These are phyloP conservation scores for Neurospora sp. DNA, from an alignment of 495 filamentous ascomycete species.

Conservation along the genomic window DNA sequence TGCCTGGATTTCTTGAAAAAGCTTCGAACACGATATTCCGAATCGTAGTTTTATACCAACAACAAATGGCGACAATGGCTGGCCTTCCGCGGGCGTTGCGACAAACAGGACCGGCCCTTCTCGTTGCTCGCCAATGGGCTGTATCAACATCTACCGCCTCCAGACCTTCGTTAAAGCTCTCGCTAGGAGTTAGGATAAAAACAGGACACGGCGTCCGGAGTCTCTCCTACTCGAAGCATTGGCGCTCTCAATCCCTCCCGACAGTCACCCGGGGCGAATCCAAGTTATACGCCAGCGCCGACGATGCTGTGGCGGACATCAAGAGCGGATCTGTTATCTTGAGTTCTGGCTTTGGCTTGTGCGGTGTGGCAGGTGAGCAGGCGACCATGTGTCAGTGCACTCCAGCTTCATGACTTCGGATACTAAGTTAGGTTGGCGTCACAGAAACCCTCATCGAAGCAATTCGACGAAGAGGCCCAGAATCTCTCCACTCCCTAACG, in stretches of 20 bases:
- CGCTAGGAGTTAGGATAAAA: not conserved
- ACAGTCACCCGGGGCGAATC: slow-evolving; percentile 29
- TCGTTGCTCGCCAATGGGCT: not conserved
- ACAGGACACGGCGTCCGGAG: not conserved
- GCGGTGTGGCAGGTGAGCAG: slow-evolving; percentile 46
- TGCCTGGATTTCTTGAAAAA: not conserved
- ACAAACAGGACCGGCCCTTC: not conserved
- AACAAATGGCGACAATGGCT: not conserved
- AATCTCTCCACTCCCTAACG: slow-evolving; percentile 42
- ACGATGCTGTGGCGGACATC: slow-evolving; percentile 52
- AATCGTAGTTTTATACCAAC: not conserved
- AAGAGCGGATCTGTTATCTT: slow-evolving; percentile 47
- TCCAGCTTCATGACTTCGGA: not conserved
- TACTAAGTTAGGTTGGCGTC: not conserved
- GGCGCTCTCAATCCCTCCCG: slow-evolving; percentile 16
- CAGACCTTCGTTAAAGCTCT: not conserved
- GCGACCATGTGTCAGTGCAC: not conserved
- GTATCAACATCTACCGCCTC: not conserved
- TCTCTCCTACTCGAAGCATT: slow-evolving; percentile 13
- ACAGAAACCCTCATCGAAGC: slow-evolving; percentile 41
- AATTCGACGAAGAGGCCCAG: slow-evolving; percentile 33
- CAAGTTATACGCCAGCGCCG: slow-evolving; percentile 46
- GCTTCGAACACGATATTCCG: not conserved
- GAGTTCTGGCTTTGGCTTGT: slow-evolving; percentile 53
- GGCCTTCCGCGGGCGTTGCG: not conserved